Evolutionary conservation across 441 rosid genomes (phyloP), one percentile per base, ranked within the genome.

Genomic region (California macrophylla): DNA sequence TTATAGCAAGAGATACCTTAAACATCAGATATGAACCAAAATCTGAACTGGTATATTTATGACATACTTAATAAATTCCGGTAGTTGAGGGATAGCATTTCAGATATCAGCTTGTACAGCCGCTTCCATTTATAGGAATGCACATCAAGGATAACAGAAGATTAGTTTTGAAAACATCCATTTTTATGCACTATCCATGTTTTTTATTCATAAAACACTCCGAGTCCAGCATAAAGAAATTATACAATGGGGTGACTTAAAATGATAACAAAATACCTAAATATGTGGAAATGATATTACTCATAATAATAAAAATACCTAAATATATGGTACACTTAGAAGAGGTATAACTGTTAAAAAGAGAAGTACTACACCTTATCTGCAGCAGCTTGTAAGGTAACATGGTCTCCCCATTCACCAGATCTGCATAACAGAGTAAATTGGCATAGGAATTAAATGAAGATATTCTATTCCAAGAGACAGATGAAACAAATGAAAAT

Each of bases 391-490:
- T 93, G 98, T 72, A 93, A 79, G 45, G 96, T 93, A 30, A 93
- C 79, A 78, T 93, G 98, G 77, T 93, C 98, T 28, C 96, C 98
- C 97, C 96, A 93, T 77, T 93, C 97, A 69, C 96, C 98, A 78
- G 82, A 72, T 78, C 98, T 91, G 82, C 80, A 81, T 45, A 69
- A 81, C 68, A 45, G 72, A 66, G 34, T 16, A 54, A n/a, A 58
- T 78, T 71, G 69, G 45, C 72, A 52, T 62, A 63, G 30, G 68
- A 64, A 32, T 32, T 32, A 32, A 75, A 61, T 12, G 29, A 21
- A n/a, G 16, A 70, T 29, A 28, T 25, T 36, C 42, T 36, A 32
- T 24, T 42, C 20, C 58, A 58, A 13, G 20, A 65, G 18, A 7
- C 26, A 66, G 12, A 56, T 13, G 13, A 38, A 62, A 40, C 13